Evolutionary conservation across 176 grass and related monocot genomes (phyloP).

Genomic region (Pontederia crassipes): DNA sequence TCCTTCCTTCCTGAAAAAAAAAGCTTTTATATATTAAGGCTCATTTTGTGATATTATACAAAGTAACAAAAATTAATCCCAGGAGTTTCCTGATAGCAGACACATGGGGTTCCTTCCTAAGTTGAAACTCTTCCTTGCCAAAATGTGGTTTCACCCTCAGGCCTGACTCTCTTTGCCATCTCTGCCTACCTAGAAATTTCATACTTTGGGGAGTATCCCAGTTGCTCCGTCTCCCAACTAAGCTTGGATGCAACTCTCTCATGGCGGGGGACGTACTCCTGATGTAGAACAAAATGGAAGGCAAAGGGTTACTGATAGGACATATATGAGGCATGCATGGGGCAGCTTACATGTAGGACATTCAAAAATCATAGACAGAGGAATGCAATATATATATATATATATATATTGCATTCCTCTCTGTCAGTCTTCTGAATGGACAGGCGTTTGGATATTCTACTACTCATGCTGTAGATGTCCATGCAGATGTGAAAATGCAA

Average conservation of each 20-base stretch:
- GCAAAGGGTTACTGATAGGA: not conserved
- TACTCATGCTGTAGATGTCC: not conserved
- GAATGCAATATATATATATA: not conserved
- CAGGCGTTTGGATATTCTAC: not conserved
- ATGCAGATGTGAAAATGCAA: not conserved
- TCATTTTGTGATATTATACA: too few relatives aligned
- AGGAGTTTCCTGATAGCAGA: too few relatives aligned
- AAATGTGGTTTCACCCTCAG: too few relatives aligned
- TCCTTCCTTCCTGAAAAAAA: too few relatives aligned
- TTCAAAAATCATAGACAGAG: not conserved
- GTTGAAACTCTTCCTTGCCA: too few relatives aligned
- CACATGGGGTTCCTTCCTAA: too few relatives aligned
- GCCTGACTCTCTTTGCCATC: too few relatives aligned
- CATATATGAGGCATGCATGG: not conserved
- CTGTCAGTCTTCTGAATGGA: not conserved
- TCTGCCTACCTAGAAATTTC: not conserved
- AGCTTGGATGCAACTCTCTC: conserved; percentile 81
- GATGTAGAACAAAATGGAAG: not conserved
- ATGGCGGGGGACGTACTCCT: conserved; percentile 89
- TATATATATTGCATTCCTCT: too few relatives aligned
- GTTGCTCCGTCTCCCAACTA: conserved; percentile 65
- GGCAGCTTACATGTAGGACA: not conserved
- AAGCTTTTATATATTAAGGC: too few relatives aligned
- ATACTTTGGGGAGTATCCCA: conserved; percentile 15
- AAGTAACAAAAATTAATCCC: too few relatives aligned